Evolutionary conservation across 129 eudicot genomes (phyloP).

Genomic region (Logfia minima): DNA sequence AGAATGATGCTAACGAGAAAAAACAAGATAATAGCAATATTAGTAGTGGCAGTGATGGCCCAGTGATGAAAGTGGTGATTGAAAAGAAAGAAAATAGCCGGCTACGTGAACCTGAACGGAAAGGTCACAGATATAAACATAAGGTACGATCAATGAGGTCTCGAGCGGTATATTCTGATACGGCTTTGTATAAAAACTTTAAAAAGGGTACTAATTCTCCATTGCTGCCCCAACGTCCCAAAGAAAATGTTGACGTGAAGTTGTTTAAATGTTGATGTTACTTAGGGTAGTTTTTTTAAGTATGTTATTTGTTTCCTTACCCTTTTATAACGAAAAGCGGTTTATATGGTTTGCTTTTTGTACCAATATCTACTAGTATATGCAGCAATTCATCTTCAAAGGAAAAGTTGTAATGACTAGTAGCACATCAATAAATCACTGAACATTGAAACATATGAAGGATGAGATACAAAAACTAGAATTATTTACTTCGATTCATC

Average conservation of each 20-base stretch:
- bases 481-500: not conserved
- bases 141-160: slow-evolving; percentile 40
- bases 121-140: slow-evolving; percentile 35
- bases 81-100: slow-evolving; percentile 32
- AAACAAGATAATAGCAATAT: slow-evolving; percentile 2
- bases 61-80: slow-evolving; percentile 14
- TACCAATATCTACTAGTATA: slow-evolving; percentile 17
- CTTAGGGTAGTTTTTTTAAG: slow-evolving; percentile 27
- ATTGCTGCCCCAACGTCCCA: slow-evolving; percentile 25
- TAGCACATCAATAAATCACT: not conserved
- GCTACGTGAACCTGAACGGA: slow-evolving; percentile 21
- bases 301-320: slow-evolving; percentile 17
- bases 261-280: slow-evolving; percentile 31
- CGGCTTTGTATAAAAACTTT: slow-evolving; percentile 48
- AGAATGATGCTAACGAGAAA: slow-evolving; percentile 11
- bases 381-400: slow-evolving; percentile 24
- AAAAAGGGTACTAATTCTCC: slow-evolving; percentile 38
- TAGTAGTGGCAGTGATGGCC: slow-evolving; percentile 20
- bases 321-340: slow-evolving; percentile 7
- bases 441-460: not conserved
- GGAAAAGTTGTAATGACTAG: slow-evolving; percentile 17
- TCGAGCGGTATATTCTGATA: slow-evolving; percentile 61
- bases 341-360: slow-evolving; percentile 20
- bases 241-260: slow-evolving; percentile 31
- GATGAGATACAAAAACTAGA: not conserved